Base-by-base conservation (phyloP, 768 basidiomycete genomes). In the Arthromyces matolae region DNA sequence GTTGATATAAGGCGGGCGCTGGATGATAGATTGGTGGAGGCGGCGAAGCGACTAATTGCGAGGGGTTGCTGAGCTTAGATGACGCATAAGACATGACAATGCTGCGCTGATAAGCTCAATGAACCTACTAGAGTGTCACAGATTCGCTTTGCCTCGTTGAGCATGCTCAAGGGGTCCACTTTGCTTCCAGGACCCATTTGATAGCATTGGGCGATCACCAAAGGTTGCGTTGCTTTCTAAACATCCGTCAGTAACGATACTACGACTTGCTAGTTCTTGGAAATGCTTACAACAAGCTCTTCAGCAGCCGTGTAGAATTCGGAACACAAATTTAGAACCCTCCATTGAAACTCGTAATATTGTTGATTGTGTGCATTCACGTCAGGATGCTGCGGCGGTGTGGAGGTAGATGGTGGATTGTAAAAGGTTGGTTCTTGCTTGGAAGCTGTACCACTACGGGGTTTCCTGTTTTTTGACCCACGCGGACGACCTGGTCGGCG, bases 271-370 rank as follows among this genome's bases (percentile, higher is more conserved):
- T 50, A 36, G 22, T 37, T 40, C 32, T 49, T 40, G 42, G 1
- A 28, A 23, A 16, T 29, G 79, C 85, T 64, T 64, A 90, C 88
- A 49, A 91, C 76, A 37, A 91, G 77, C 64, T 91, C 88, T 64
- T 89, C 88, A 14, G 88, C 88, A 5, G 88, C 88, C 22, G 81
- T 83, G 66, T 91, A 91, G 62, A 91, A 91, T 61, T 91, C 89
- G 1, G 86, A 82, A 64, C 88, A 91, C 32, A 91, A 69, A 58
- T 88, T 88, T 48, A 90, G 64, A 32, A 89, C 80, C 45, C 86
- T 80, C 88, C 88, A 90, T 62, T 90, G 88, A 59, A 90, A 90
- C 60, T 90, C 86, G 64, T 87, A 88, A 63, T 87, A 89, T 58
- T 83, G 81, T 52, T 87, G 83, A 60, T 86, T 86, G 53, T 83